Conservation (phyloP, 371 early-diverging fungal genomes). For the Parasitella parasitica region DNA sequence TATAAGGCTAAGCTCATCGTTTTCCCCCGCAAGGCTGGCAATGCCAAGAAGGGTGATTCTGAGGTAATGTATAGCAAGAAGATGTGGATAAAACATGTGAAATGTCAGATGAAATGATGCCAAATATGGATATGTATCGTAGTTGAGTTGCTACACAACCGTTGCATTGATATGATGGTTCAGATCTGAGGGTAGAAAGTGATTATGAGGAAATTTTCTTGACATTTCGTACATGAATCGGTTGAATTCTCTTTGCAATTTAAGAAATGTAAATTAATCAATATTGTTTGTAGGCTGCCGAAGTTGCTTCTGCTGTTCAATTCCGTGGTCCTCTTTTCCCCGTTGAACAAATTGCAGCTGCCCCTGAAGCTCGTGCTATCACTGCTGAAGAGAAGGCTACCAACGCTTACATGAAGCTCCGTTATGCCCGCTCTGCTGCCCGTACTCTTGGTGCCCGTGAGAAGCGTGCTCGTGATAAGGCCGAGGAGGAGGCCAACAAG, state of each 20-base stretch:
- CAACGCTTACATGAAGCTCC: slow-evolving; percentile 85
- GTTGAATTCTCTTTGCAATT: neutral
- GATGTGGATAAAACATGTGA: neutral
- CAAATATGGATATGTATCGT: too few species aligned
- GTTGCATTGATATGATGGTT: neutral
- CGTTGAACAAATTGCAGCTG: slow-evolving; percentile 65
- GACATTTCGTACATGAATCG: neutral
- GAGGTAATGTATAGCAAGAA: slow-evolving; percentile 25
- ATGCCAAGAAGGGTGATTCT: slow-evolving; percentile 81
- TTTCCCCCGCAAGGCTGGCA: slow-evolving; percentile 91
- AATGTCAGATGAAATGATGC: neutral
- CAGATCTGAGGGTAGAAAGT: neutral
- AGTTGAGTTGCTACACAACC: neutral
- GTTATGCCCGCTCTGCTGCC: slow-evolving; percentile 85
- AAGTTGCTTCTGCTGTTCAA: slow-evolving; percentile 72
- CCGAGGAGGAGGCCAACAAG: slow-evolving; percentile 86
- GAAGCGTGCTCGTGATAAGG: slow-evolving; percentile 77
- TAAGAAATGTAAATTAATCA: neutral
- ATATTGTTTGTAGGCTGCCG: slow-evolving; percentile 53
- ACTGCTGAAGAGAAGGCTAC: slow-evolving; percentile 82
- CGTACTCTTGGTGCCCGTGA: slow-evolving; percentile 86
- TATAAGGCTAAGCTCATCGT: slow-evolving; percentile 94
- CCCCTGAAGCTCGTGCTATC: slow-evolving; percentile 82
- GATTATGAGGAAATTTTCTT: neutral
- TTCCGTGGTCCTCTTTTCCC: slow-evolving; percentile 74